These are phyloP conservation scores for Mycosphaerella sp. DNA, from an alignment of 2,329 filamentous ascomycete species.

Conservation along the genomic window DNA sequence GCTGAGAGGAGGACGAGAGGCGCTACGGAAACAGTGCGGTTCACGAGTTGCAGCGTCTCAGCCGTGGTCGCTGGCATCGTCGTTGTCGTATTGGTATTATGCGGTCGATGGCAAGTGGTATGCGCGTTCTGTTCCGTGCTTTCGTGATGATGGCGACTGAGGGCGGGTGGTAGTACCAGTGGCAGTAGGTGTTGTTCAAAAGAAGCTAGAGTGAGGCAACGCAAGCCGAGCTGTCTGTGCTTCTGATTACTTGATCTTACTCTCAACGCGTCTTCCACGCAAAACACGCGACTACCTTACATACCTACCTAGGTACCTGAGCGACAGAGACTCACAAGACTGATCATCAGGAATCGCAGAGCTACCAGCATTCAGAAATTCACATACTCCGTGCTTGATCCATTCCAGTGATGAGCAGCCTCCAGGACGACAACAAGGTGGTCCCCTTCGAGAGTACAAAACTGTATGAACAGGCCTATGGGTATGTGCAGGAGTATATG, in stretches of 20 bases:
- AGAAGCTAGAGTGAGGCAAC: too few species aligned
- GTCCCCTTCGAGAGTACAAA: slow-evolving; percentile 27
- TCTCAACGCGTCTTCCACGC: too few species aligned
- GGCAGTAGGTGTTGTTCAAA: too few species aligned
- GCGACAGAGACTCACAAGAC: neutral
- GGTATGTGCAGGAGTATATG: slow-evolving; percentile 67
- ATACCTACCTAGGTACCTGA: neutral
- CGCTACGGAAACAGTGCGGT: slow-evolving; percentile 90
- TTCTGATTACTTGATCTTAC: too few species aligned
- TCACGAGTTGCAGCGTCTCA: slow-evolving; percentile 92
- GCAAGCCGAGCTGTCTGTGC: too few species aligned
- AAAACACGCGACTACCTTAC: neutral
- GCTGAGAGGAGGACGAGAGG: slow-evolving; percentile 95
- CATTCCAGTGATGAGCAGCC: neutral
- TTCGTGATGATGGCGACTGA: slow-evolving; percentile 1
- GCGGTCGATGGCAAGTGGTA: neutral
- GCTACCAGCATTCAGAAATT: too few species aligned
- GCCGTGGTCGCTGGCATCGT: slow-evolving; percentile 94
- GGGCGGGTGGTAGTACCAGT: neutral
- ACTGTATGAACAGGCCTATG: slow-evolving; percentile 38
- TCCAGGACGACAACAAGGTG: neutral
- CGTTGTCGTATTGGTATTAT: slow-evolving; percentile 12
- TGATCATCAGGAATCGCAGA: neutral
- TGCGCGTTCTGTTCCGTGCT: slow-evolving; percentile 1
- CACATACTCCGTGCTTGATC: too few species aligned